Evolutionary conservation across 1,139 yeast species (phyloP), one percentile per base, ranked within the genome.

Genomic region (Blastobotrys illinoisensis): DNA sequence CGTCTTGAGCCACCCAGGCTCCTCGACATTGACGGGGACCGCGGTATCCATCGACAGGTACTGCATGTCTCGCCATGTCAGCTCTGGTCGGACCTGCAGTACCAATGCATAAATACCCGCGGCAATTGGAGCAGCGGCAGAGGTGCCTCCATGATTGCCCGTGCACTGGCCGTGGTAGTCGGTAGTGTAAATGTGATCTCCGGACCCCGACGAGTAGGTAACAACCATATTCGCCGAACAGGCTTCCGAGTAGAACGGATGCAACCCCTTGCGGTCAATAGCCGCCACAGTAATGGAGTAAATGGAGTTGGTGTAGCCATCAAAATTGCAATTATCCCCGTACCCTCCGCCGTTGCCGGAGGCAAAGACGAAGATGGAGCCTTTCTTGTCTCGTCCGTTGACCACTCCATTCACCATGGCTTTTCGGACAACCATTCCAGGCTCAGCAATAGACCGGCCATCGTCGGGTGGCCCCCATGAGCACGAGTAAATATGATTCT

Each of bases 391-490:
- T 61, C 99, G 79, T 18, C 99, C 99, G 26, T 86, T 83, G 60
- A 81, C 84, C n/a, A 89, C 78, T 52, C 97, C 97, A 65, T 85
- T 85, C 19, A 88, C 69, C 71, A 95, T 79, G 0, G 99, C 96
- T 60, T 87, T 82, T 63, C 82, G 80, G 9, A 93, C 97, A 40
- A 91, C 65, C 43, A 74, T 68, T 23, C 89, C 88, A 0, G 99
- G 99, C 5, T 82, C 95, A 49, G 88, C 89, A 77, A 93, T 81
- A 0, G 96, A 82, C 58, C 71, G 77, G 0, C 99, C 99, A 68
- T 91, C 88, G 69, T 95, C 99, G 1, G 91, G 81, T 1, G 99
- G 99, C 1, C 99, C 99, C 99, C 99, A 95, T 3, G 97, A 89
- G 70, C 99, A 95, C 2, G 97, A 88, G 70, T 89, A 95, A 44